phyloP scores from a whole-genome alignment of 177 flowering plant genomes.

The Vitis hybrid region DNA sequence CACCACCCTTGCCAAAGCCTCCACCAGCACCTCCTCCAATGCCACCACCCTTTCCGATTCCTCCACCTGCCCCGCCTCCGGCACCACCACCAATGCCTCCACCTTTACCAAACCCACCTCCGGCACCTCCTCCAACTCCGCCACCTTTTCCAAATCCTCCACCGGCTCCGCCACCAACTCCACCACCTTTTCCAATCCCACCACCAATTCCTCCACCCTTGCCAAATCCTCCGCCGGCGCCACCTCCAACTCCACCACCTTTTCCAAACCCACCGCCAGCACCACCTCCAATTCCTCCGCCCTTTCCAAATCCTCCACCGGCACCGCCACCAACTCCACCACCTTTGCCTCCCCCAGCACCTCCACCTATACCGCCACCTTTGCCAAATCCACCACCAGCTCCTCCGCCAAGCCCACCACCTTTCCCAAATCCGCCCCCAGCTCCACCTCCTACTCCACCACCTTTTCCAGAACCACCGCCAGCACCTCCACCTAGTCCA shows the following conservation, averaged over 20 bases:
- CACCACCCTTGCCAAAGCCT: constrained; percentile 8
- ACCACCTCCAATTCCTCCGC: constrained; percentile 11
- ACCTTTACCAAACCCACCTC: neutral
- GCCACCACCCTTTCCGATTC: constrained; percentile 2
- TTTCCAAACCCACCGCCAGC: constrained; percentile 1
- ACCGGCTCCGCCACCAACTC: neutral
- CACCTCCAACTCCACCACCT: constrained; percentile 13
- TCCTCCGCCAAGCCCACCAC: constrained; percentile 10
- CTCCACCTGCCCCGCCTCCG: constrained; percentile 3
- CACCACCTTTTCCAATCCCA: constrained; percentile 18
- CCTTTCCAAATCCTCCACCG: constrained; percentile 8
- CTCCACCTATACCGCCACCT: constrained; percentile 10
- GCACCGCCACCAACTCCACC: constrained; percentile 5
- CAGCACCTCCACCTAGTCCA: constrained; percentile 7
- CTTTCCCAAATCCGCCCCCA: constrained; percentile 1
- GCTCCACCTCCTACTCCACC: constrained; percentile 15
- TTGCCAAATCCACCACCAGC: too few relatives aligned
- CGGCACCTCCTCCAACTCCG: neutral
- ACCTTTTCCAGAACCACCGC: constrained; percentile 10
- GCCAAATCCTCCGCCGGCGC: neutral
- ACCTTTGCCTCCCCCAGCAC: neutral
- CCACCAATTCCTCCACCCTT: constrained; percentile 9
- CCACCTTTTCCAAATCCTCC: constrained; percentile 7
- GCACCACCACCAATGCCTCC: too few relatives aligned
- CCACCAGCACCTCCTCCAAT: constrained; percentile 8